phyloP scores from a whole-genome alignment of 2,329 filamentous ascomycete genomes.

The Fusarium napiforme region DNA sequence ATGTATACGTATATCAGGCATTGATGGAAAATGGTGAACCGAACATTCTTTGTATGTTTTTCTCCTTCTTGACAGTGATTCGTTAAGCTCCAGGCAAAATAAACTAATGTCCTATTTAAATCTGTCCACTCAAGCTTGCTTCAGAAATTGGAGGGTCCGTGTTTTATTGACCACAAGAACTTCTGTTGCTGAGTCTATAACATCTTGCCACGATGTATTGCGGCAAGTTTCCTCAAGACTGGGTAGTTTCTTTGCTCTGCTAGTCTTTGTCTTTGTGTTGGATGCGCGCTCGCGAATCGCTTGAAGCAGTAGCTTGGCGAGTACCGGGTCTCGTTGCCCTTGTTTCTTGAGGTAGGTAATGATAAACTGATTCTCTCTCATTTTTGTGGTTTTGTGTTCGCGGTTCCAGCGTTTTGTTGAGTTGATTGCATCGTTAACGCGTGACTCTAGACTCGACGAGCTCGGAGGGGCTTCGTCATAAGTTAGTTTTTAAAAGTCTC shows the following conservation, averaged over 20 bases:
- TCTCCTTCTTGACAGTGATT: not conserved
- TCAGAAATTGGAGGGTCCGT: slow-evolving; percentile 36
- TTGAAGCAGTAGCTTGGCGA: slow-evolving; percentile 51
- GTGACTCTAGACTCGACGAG: slow-evolving; percentile 25
- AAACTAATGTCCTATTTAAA: not conserved
- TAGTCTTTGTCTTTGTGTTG: slow-evolving; percentile 12
- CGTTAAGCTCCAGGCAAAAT: not conserved
- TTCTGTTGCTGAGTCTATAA: slow-evolving; percentile 48
- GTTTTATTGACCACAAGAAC: slow-evolving; percentile 44
- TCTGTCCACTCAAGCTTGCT: not conserved
- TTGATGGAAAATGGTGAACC: not conserved
- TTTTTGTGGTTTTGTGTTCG: slow-evolving; percentile 50
- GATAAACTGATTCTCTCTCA: slow-evolving; percentile 47
- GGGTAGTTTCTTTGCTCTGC: slow-evolving; percentile 25
- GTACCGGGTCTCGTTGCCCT: slow-evolving; percentile 48
- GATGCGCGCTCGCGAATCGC: slow-evolving; percentile 43
- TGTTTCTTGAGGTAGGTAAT: slow-evolving; percentile 51
- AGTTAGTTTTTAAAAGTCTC: slow-evolving; percentile 2
- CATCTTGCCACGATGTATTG: slow-evolving; percentile 48
- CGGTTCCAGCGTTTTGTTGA: slow-evolving; percentile 54
- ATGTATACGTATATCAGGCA: not conserved
- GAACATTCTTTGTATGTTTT: not conserved
- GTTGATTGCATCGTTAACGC: slow-evolving; percentile 50
- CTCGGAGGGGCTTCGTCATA: slow-evolving; percentile 2
- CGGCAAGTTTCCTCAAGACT: slow-evolving; percentile 50